Evolutionary conservation across 352 stramenopile species (phyloP).

Genomic region (Phytophthora podocarpi): DNA sequence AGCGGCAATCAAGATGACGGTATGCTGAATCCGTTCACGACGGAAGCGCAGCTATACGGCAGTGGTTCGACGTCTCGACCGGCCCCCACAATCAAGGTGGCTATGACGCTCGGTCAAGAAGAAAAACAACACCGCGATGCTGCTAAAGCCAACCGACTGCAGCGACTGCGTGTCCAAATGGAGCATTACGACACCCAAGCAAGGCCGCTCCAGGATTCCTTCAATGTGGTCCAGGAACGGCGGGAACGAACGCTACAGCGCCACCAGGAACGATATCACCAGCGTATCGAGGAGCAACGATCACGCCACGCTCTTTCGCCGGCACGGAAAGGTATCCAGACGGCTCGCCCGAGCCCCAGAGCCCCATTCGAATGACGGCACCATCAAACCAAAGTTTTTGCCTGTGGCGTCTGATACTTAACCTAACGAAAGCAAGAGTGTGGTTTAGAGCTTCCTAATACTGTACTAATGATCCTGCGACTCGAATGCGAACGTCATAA

Average conservation of each 20-base stretch:
- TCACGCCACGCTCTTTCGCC: constrained; percentile 10
- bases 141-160: constrained; percentile 41
- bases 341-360: background rate
- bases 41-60: constrained; percentile 53
- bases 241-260: constrained; percentile 44
- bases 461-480: constrained; percentile 12
- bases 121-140: constrained; percentile 51
- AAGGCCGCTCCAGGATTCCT: constrained; percentile 25
- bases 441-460: background rate
- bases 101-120: constrained; percentile 48
- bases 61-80: constrained; percentile 16
- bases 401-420: no score
- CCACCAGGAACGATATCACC: constrained; percentile 47
- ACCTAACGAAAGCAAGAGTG: background rate
- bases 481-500: constrained; percentile 10
- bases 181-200: constrained; percentile 43
- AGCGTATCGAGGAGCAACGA: constrained; percentile 42
- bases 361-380: constrained; percentile 1
- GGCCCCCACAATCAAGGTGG: background rate
- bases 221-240: constrained; percentile 39
- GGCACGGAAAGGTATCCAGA: constrained; percentile 17
- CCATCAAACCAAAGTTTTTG: background rate
- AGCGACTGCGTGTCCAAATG: constrained; percentile 47
- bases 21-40: constrained; percentile 32
- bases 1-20: constrained; percentile 15